Base-by-base conservation (phyloP, 306 rosid species). In the Gillenia trifoliata region DNA sequence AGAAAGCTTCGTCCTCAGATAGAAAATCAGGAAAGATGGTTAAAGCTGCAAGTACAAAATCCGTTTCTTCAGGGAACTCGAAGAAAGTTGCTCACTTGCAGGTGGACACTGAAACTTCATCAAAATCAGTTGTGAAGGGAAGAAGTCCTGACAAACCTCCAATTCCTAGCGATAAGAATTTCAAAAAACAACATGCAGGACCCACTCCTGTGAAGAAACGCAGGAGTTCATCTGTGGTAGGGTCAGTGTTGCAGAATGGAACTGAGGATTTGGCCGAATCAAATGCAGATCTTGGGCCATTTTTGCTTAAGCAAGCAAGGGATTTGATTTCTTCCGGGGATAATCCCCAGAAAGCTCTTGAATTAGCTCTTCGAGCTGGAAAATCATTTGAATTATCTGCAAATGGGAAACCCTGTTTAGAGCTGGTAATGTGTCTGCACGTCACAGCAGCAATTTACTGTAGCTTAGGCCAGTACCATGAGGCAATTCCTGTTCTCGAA, bases 371-470 rank as follows among this genome's bases (percentile, higher is more conserved):
- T 57, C 92, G 87, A 74, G 98, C 99, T 54, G 78, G 71, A 70
- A 88, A 87, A 67, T 66, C 92, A 6, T 90, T 83, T 71, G 96
- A 95, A 81, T 77, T 78, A 38, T 64, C 56, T 70, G 83, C 89
- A 43, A 66, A 81, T 66, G 97, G 88, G 66, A 85, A 86, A 72
- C 93, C 90, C 6, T 77, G 83, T 85, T 85, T 92, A 78, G 99
- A 90, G 26, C 36, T 92, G 55, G 97, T 90, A 36, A 92, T 95
- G 98, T 95, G 96, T 74, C 75, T 90, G 34, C 99, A 95, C 50
- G 98, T 95, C 47, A 86, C 85, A 3, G 90, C 99, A 2, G 91
- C 91, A 50, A 89, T 95, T 75, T 82, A 95, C 84, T 95, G 98
- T 75, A 83, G 81, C 77, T 79, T 92, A 68, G 93, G 93, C 52